Percentiles rank a stretch among this genome's conserved stretches.
Conservation (phyloP, 257 asterid species). For the Sherardia arvensis region DNA sequence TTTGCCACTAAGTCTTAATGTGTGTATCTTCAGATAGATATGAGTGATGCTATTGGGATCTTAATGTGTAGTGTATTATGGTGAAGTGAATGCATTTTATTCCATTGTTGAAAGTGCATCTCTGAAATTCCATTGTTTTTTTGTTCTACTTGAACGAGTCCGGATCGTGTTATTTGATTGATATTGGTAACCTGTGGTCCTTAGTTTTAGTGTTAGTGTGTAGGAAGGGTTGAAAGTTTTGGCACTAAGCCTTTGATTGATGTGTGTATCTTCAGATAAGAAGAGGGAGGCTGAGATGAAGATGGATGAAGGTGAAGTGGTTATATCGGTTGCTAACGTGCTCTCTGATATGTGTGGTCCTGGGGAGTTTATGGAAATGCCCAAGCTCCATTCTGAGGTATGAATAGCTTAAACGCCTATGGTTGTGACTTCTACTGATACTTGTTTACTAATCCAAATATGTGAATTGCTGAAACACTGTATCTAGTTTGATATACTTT, state of each 20-base stretch:
- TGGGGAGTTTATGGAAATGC: constrained; percentile 98
- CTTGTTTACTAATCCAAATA: background rate
- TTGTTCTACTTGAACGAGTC: too few relatives aligned
- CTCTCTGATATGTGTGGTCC: constrained; percentile 93
- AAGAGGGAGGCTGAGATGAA: constrained; percentile 80
- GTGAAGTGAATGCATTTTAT: too few relatives aligned
- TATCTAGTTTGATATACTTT: background rate
- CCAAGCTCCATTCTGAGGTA: constrained; percentile 85
- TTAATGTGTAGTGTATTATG: too few relatives aligned
- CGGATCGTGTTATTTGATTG: too few relatives aligned
- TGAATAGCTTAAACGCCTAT: background rate
- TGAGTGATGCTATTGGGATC: too few relatives aligned
- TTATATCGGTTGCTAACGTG: constrained; percentile 82
- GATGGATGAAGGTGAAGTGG: constrained; percentile 86
- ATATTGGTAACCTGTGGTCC: too few relatives aligned
- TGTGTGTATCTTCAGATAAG: constrained; percentile 46
- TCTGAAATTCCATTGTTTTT: too few relatives aligned
- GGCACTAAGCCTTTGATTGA: constrained; percentile 6
- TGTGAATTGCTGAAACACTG: background rate
- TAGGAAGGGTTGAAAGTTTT: background rate
- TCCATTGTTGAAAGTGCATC: too few relatives aligned
- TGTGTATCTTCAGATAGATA: constrained; percentile 51
- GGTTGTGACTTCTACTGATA: background rate
- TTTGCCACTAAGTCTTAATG: constrained; percentile 5
- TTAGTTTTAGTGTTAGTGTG: too few relatives aligned